Evolutionary conservation across 2,329 filamentous ascomycete species (phyloP), one percentile per base, ranked within the genome.

Genomic region (Akanthomyces lecanii): DNA sequence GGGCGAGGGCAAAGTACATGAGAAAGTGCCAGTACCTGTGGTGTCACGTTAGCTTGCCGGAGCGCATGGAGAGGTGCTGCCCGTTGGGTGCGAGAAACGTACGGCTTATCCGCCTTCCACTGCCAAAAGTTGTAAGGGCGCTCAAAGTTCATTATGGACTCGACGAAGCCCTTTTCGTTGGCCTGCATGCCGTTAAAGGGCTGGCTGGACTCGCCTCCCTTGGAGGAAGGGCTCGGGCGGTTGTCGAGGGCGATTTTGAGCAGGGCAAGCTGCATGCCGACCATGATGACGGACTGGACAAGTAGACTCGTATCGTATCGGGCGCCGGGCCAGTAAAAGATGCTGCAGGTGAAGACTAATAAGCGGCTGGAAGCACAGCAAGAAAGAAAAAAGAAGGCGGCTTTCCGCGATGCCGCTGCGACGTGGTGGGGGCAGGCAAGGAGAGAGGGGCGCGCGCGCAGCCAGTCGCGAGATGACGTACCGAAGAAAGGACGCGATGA

Each of bases 101-200:
- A 88, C 78, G 89, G 89, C 69, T 86, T 87, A 6, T 86, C 81
- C 23, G 84, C 85, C 63, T 86, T 82, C 91, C 91, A 94, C 74
- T 91, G 89, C 91, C 91, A 94, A 73, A 94, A 94, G 70, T 87
- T 84, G 72, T 87, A 93, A 0, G 90, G 90, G 28, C 90, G 80
- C 65, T 79, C 80, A n/a, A 70, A 70, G 11, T 70, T 69, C 64
- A 71, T 71, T 7, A 70, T 28, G 57, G 28, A 64, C 61, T 60
- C 63, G 47, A 63, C 40, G 21, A 63, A 60, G 25, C 63, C 60
- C 48, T 61, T 63, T 72, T 67, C 40, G 11, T 72, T 76, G 65
- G 80, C 77, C 45, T 79, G 73, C 8, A 78, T 71, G 25, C 82
- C 83, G 2, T 83, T 79, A 72, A 93, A 92, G 14, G 90, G 90